Percentiles rank a stretch among this genome's conserved stretches.
Conservation (phyloP, 2,329 filamentous ascomycete species). For the Talaromyces sp. region DNA sequence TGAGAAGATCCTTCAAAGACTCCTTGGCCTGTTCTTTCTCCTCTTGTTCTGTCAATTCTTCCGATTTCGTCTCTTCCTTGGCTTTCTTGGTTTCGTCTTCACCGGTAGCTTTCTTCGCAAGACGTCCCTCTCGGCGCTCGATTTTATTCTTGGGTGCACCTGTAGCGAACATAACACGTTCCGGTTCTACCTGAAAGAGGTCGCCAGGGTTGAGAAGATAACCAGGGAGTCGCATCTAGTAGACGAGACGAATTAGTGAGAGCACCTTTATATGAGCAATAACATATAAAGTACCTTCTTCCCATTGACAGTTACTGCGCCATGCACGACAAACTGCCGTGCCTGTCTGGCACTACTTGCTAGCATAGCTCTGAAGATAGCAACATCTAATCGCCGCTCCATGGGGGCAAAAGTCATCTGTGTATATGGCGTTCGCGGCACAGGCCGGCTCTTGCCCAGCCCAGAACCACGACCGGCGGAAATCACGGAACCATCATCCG, state of each 20-base stretch:
- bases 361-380: conserved; percentile 88
- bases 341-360: conserved; percentile 91
- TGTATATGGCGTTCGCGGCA: conserved; percentile 73
- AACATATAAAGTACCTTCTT: conserved; percentile 63
- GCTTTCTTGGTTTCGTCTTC: conserved; percentile 18
- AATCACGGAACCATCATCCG: conserved; percentile 74
- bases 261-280: background rate
- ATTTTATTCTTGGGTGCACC: conserved; percentile 62
- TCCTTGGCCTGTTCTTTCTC: conserved; percentile 39
- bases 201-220: conserved; percentile 96
- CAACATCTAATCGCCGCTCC: conserved; percentile 88
- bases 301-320: conserved; percentile 90
- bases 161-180: conserved; percentile 83
- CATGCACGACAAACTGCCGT: conserved; percentile 89
- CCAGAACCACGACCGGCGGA: conserved; percentile 82
- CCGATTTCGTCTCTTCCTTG: conserved; percentile 23
- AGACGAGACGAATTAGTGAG: conserved; percentile 8
- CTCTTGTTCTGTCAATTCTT: conserved; percentile 19
- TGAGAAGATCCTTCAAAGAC: conserved; percentile 52
- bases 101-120: conserved; percentile 20
- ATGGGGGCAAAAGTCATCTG: conserved; percentile 91
- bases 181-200: conserved; percentile 92
- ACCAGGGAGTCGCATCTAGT: conserved; percentile 84
- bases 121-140: conserved; percentile 36
- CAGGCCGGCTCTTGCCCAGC: conserved; percentile 33